Base-by-base conservation (phyloP, 176 grass and related monocot species). In the Tillandsia leiboldiana region DNA sequence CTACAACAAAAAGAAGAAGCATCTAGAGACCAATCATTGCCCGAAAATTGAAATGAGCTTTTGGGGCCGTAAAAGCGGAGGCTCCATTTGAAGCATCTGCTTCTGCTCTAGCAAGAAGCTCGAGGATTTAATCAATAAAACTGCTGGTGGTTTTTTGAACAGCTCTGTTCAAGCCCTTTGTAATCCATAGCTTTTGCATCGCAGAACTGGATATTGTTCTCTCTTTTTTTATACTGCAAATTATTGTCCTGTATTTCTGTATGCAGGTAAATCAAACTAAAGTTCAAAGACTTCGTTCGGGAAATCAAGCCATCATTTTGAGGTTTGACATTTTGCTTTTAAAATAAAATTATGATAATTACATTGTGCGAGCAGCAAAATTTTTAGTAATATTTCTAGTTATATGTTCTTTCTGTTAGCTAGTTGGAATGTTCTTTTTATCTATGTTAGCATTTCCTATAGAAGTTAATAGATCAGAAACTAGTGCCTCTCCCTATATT, bases 201-300 rank as follows among this genome's bases (percentile, higher is more conserved):
- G 54, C 12, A 59, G 33, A 48, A 64, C 72, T 13, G 1, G 28
- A 63, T 18, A 64, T 76, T 68, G 51, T 66, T 67, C 48, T 29
- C 53, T 6, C 51, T 10, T 6, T 11, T 76, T 47, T 75, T 51
- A 48, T 20, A 7, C 24, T 9, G 53, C 53, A 62, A 50, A 10
- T 51, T 51, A 48, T 53, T 51, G 10, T 57, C 14, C 26, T 49
- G 49, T 29, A 53, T 26, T 63, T 51, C 8, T 53, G 49, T 12
- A 6, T 71, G 58, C 88, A 96, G 93, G 81, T 68, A 67, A 90
- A 90, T 85, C n/a, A 83, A 72, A 28, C 15, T 4, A 69, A 90
- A 82, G 83, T 24, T 75, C 28, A 13, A n/a, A 72, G 59, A 72
- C 75, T 97, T 84, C 22, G 23, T 23, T 65, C 70, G 53, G 83